phyloP scores from a whole-genome alignment of 306 rosid genomes.

The Quercus parvula region DNA sequence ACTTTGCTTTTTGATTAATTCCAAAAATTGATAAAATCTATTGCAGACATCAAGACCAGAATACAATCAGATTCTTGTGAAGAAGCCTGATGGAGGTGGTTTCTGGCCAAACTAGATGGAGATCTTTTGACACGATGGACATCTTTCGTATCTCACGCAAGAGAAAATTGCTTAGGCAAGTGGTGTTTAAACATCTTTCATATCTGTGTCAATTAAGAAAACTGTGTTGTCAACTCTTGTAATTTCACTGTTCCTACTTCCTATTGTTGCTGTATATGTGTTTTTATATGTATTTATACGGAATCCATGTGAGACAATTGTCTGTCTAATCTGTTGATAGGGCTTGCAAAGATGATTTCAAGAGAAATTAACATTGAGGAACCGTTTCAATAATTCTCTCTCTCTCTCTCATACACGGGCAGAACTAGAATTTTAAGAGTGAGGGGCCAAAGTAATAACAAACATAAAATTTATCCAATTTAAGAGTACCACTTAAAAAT shows the following conservation, averaged over 20 bases:
- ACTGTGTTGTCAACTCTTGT: neutral
- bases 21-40: constrained; percentile 11
- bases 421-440: too few relatives aligned
- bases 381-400: neutral
- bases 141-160: neutral
- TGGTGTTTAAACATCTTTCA: too few relatives aligned
- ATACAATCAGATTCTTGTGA: constrained; percentile 77
- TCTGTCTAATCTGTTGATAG: neutral
- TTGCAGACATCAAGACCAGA: constrained; percentile 93
- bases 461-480: too few relatives aligned
- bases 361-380: too few relatives aligned
- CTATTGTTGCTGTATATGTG: neutral
- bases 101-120: constrained; percentile 54
- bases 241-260: neutral
- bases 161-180: too few relatives aligned
- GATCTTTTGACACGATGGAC: neutral
- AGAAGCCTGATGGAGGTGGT: constrained; percentile 64
- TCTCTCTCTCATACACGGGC: too few relatives aligned
- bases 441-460: too few relatives aligned
- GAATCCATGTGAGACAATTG: neutral
- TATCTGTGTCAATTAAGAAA: neutral
- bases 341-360: neutral
- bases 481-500: too few relatives aligned
- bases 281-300: neutral
- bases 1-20: neutral